Conservation (phyloP, 2,329 filamentous ascomycete species). For the Fusarium siculi region DNA sequence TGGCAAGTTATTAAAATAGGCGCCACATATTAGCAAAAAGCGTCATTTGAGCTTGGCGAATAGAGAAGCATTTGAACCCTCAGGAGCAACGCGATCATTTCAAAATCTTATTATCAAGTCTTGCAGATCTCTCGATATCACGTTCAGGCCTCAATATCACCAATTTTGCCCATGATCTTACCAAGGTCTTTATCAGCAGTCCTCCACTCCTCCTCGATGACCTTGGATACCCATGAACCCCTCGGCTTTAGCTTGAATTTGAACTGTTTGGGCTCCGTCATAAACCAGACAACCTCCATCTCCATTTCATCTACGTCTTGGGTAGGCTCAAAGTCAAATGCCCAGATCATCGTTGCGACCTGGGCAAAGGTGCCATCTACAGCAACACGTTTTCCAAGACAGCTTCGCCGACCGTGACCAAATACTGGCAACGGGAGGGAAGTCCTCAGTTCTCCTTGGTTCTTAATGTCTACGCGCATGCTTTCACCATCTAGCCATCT, state of each 20-base stretch:
- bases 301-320: background rate
- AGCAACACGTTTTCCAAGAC: background rate
- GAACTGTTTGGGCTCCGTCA: background rate
- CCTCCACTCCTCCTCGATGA: background rate
- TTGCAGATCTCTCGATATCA: fast-evolving
- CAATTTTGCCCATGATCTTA: background rate
- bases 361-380: background rate
- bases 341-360: background rate
- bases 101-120: background rate
- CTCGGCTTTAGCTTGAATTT: background rate
- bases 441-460: background rate
- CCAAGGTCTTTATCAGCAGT: background rate
- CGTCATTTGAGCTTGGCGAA: background rate
- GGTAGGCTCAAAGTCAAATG: background rate
- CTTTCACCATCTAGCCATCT: background rate
- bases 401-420: background rate
- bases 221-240: background rate
- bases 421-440: background rate
- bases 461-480: background rate
- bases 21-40: too few relatives aligned
- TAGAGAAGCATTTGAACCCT: background rate
- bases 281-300: background rate
- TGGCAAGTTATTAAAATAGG: too few relatives aligned
- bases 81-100: fast-evolving
- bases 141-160: background rate